A percentile compares a stretch with the other conserved stretches of the same genome.
Conservation (phyloP, 495 filamentous ascomycete species). For the Usnea hakonensis region DNA sequence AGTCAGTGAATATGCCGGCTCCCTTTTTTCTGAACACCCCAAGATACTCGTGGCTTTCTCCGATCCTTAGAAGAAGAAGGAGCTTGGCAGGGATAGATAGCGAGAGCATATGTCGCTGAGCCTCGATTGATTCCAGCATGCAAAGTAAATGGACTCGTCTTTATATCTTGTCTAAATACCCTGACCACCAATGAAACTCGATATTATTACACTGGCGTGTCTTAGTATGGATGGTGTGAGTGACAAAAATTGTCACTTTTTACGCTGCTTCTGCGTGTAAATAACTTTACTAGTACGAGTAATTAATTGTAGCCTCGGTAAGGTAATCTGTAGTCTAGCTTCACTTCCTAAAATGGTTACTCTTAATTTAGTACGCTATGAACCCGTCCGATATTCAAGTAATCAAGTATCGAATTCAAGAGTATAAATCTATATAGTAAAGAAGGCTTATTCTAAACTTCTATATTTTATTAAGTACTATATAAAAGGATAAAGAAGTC, state of each 20-base stretch:
- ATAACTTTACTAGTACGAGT: no score
- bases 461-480: no score
- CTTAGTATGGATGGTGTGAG: not conserved
- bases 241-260: not conserved
- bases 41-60: not conserved
- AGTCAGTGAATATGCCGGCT: not conserved
- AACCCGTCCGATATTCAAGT: no score
- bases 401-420: no score
- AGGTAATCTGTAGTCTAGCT: not conserved
- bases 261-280: not conserved
- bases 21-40: not conserved
- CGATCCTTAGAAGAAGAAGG: not conserved
- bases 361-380: not conserved
- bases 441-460: no score
- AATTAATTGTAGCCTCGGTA: not conserved
- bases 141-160: not conserved
- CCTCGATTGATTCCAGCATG: slow-evolving; percentile 1
- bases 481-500: no score
- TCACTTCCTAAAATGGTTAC: not conserved
- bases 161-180: slow-evolving; percentile 8
- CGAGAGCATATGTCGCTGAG: not conserved
- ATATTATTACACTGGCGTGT: not conserved
- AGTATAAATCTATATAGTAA: no score
- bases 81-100: not conserved
- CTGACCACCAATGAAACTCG: not conserved